phyloP scores from a whole-genome alignment of 2,329 filamentous ascomycete genomes.

The Juglanconis oblonga region DNA sequence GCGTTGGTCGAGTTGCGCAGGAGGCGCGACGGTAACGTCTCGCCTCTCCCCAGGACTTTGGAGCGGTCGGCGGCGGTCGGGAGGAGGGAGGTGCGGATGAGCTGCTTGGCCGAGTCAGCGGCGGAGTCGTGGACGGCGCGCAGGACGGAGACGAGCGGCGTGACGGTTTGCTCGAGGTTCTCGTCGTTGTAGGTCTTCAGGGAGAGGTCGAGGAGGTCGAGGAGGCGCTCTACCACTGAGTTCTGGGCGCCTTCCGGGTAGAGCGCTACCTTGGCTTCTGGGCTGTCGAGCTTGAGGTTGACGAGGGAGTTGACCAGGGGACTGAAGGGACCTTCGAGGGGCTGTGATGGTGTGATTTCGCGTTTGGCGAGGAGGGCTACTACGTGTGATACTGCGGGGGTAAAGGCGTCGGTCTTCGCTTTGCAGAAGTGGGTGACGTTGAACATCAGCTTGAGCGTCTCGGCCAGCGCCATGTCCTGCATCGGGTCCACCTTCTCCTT shows the following conservation, averaged over 20 bases:
- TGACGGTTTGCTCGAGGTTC: slow-evolving; percentile 69
- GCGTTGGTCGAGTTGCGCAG: slow-evolving; percentile 76
- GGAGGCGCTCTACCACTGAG: slow-evolving; percentile 60
- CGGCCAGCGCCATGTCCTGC: slow-evolving; percentile 75
- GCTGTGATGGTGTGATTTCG: slow-evolving; percentile 56
- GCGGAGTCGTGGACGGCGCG: slow-evolving; percentile 69
- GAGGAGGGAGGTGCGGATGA: slow-evolving; percentile 66
- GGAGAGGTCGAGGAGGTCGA: slow-evolving; percentile 67
- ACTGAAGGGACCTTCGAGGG: slow-evolving; percentile 70
- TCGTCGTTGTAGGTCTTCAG: slow-evolving; percentile 60
- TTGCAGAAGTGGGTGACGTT: slow-evolving; percentile 78
- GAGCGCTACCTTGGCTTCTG: slow-evolving; percentile 51
- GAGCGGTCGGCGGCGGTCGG: slow-evolving; percentile 75
- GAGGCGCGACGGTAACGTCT: slow-evolving; percentile 71
- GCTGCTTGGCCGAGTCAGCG: slow-evolving; percentile 56
- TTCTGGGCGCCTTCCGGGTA: slow-evolving; percentile 61
- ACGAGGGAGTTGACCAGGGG: slow-evolving; percentile 77
- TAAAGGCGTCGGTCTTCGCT: slow-evolving; percentile 60
- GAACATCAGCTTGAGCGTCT: slow-evolving; percentile 85
- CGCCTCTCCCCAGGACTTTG: slow-evolving; percentile 71
- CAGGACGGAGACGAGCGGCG: slow-evolving; percentile 73
- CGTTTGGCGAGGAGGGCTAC: slow-evolving; percentile 64
- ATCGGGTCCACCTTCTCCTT: slow-evolving; percentile 50
- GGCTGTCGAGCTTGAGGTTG: slow-evolving; percentile 67
- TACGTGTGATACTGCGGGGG: slow-evolving; percentile 65